A percentile compares a stretch with the other conserved stretches of the same genome.
phyloP scores from a whole-genome alignment of 495 filamentous ascomycete species.

The Hyaloscypha variabilis region DNA sequence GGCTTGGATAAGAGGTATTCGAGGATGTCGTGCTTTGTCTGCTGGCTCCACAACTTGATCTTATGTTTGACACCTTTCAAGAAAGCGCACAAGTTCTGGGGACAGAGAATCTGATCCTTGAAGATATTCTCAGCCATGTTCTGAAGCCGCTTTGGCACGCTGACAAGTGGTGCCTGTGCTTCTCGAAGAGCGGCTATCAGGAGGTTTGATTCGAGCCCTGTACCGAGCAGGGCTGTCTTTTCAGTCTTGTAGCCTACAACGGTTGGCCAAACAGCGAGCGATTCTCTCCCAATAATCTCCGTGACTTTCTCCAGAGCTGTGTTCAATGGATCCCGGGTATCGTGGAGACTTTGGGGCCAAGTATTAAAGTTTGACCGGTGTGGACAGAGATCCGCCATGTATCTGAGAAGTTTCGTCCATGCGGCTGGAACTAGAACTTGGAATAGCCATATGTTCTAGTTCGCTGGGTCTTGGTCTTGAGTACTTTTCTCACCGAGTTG shows the following conservation, averaged over 20 bases:
- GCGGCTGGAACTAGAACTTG: slow-evolving; percentile 34
- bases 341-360: slow-evolving; percentile 16
- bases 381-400: slow-evolving; percentile 14
- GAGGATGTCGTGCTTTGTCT: slow-evolving; percentile 23
- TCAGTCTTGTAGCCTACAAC: slow-evolving; percentile 14
- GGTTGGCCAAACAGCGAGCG: slow-evolving; percentile 25
- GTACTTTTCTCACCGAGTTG: slow-evolving; percentile 28
- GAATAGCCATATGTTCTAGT: slow-evolving; percentile 45
- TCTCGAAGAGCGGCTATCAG: slow-evolving; percentile 22
- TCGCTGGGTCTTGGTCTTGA: slow-evolving; percentile 29
- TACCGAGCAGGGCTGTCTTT: slow-evolving; percentile 15
- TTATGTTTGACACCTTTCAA: slow-evolving; percentile 3
- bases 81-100: slow-evolving; percentile 12
- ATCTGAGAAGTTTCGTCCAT: slow-evolving; percentile 34
- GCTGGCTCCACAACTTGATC: slow-evolving; percentile 11
- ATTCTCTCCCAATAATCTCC: slow-evolving; percentile 18
- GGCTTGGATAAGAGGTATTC: slow-evolving; percentile 23
- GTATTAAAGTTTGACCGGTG: slow-evolving; percentile 8
- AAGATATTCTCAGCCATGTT: slow-evolving; percentile 7
- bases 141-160: slow-evolving; percentile 13
- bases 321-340: slow-evolving; percentile 12
- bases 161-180: slow-evolving; percentile 24
- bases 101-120: slow-evolving; percentile 10
- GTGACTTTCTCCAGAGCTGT: slow-evolving; percentile 18
- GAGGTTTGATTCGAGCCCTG: slow-evolving; percentile 6